phyloP scores from a whole-genome alignment of 441 rosid genomes.

The Dalechampia spathulata region DNA sequence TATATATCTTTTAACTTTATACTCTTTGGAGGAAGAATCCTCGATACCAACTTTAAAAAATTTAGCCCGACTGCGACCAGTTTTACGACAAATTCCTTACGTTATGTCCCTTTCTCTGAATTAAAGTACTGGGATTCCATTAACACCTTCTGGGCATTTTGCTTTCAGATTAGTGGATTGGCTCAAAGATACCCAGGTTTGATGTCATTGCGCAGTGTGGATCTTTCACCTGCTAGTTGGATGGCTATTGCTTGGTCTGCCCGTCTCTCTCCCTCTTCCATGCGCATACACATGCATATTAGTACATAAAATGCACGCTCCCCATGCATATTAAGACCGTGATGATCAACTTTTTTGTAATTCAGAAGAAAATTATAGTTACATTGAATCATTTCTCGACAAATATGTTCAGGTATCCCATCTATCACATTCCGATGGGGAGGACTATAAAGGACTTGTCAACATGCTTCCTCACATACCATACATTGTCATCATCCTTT shows the following conservation, averaged over 20 bases:
- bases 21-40: conserved; percentile 14
- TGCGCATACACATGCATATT: neutral
- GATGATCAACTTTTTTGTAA: neutral
- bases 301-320: neutral
- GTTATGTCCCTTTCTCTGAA: neutral
- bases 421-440: conserved; percentile 97
- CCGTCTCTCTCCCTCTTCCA: neutral
- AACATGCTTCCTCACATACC: conserved; percentile 90
- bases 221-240: conserved; percentile 99
- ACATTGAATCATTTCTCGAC: conserved; percentile 9
- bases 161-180: conserved; percentile 63
- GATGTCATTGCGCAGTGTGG: conserved; percentile 83
- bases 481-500: conserved; percentile 89
- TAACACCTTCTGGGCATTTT: conserved; percentile 15
- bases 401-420: conserved; percentile 59
- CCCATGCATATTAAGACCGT: neutral
- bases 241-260: conserved; percentile 92
- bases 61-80: conserved; percentile 5
- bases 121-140: conserved; percentile 14
- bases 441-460: conserved; percentile 91
- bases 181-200: conserved; percentile 65
- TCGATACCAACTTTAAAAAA: neutral
- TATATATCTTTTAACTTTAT: conserved; percentile 10
- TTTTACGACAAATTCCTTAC: conserved; percentile 5
- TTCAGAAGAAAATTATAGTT: neutral